Evolutionary conservation across 208 protist genomes (phyloP), one percentile per base, ranked within the genome.

Genomic region (Leishmania mexicana): DNA sequence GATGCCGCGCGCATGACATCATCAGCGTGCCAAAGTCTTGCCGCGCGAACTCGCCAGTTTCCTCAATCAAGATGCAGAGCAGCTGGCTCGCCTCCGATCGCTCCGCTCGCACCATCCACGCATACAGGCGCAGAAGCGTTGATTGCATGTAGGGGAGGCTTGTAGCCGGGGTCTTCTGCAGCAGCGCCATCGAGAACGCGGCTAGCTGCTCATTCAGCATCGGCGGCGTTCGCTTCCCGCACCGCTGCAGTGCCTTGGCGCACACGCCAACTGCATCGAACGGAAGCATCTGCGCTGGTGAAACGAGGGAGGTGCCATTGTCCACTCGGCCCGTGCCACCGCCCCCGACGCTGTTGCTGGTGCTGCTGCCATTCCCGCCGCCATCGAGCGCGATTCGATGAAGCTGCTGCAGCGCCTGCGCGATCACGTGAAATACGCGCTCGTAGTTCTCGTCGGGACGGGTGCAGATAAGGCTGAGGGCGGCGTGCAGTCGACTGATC

Each of bases 371-470:
- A 45, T 49, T 54, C 28, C 45, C 42, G 3, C 28, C 35, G 7
- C 15, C 17, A 24, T 76, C 60, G 42, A 70, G 11, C 19, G 40
- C 38, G 42, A 47, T 38, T 8, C 64, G 58, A 54, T 77, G 47
- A 49, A 87, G 40, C 68, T 86, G 75, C 58, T 83, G 54, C 58
- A 97, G 76, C 10, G 93, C 80, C 47, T 85, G 83, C 40, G 90
- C 86, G 19, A 96, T 87, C 7, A 89, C 87, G 67, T 76, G 75
- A 75, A 96, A 93, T 42, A 84, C 87, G 21, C 91, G 89, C 74
- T 97, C 94, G 85, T 94, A 91, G 82, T 95, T 89, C 68, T 95
- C 91, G 40, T 97, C 92, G 3, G 90, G 86, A 3, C 94, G 84
- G 73, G 81, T 38, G 4, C 10, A 21, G 15, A 92, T 51, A 21